Conservation (phyloP, 768 basidiomycete species). For the Grammothele lineata region DNA sequence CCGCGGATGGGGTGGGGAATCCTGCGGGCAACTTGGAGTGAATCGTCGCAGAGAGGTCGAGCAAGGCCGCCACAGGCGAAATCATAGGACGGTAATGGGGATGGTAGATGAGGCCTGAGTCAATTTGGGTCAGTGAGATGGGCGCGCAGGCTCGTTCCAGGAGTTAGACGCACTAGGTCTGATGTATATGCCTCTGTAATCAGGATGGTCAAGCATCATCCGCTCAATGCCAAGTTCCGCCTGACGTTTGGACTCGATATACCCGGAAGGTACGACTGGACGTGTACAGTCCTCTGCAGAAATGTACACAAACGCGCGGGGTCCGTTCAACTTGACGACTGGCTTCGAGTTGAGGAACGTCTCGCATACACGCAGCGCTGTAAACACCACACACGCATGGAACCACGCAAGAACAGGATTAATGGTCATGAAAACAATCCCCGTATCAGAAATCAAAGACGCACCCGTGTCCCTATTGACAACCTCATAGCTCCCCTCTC, state of each 20-base stretch:
- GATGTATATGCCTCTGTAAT: constrained; percentile 74
- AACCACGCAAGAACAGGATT: not conserved
- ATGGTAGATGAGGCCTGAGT: constrained; percentile 88
- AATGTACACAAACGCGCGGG: constrained; percentile 84
- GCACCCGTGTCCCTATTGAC: constrained; percentile 90
- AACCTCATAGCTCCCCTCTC: constrained; percentile 59
- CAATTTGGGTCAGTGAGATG: not conserved
- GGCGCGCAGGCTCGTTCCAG: not conserved
- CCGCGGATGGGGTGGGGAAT: constrained; percentile 59
- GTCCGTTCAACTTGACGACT: constrained; percentile 21
- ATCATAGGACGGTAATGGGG: constrained; percentile 89
- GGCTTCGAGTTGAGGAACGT: constrained; percentile 54
- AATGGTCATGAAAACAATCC: not conserved
- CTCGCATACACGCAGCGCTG: constrained; percentile 75
- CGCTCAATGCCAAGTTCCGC: constrained; percentile 71
- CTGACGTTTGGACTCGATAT: constrained; percentile 92
- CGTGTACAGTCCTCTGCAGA: constrained; percentile 94
- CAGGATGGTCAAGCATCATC: constrained; percentile 40
- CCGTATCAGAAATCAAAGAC: constrained; percentile 26
- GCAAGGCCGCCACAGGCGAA: constrained; percentile 76
- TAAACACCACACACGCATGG: not conserved
- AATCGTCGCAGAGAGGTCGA: constrained; percentile 75
- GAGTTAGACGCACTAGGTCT: constrained; percentile 69
- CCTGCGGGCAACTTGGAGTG: constrained; percentile 55
- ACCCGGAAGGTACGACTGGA: constrained; percentile 78